Percentiles rank a stretch among this genome's conserved stretches.
Conservation (phyloP, 768 basidiomycete genomes). For the Macrolepiota albuminosa region DNA sequence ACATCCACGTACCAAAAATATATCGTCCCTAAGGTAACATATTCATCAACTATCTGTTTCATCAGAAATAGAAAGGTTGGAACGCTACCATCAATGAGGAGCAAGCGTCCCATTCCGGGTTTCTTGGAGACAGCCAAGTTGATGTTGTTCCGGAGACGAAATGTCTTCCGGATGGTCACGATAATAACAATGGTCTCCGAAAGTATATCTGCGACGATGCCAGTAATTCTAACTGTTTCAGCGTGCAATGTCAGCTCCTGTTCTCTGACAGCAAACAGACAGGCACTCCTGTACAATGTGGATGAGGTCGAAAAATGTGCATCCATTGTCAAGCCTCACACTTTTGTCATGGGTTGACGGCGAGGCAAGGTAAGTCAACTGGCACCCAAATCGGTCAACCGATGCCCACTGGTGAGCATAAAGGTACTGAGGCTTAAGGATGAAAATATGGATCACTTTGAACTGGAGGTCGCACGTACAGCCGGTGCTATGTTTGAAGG, state of each 20-base stretch:
- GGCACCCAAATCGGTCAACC: constrained; percentile 9
- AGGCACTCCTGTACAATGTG: neutral
- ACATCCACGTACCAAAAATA: constrained; percentile 21
- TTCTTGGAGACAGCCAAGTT: constrained; percentile 15
- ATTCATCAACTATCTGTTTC: neutral
- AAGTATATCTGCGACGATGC: constrained; percentile 24
- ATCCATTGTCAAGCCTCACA: neutral
- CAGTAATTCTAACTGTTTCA: constrained; percentile 22
- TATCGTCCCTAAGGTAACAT: constrained; percentile 12
- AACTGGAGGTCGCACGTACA: constrained; percentile 12
- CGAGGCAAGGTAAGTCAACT: constrained; percentile 7
- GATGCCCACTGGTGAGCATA: constrained; percentile 7
- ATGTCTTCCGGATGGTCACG: constrained; percentile 24
- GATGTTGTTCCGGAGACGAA: constrained; percentile 19
- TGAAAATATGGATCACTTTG: neutral
- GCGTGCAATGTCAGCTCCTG: neutral
- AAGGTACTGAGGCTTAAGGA: neutral
- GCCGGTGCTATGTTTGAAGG: constrained; percentile 23
- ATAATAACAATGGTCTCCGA: constrained; percentile 25
- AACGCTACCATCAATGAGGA: constrained; percentile 21
- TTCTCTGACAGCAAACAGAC: neutral
- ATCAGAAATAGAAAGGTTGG: neutral
- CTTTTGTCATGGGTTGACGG: constrained; percentile 6
- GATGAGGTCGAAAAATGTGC: neutral
- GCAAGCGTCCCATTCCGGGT: constrained; percentile 19